phyloP scores from a whole-genome alignment of 1,139 yeast species.

The Pichia norvegensis region DNA sequence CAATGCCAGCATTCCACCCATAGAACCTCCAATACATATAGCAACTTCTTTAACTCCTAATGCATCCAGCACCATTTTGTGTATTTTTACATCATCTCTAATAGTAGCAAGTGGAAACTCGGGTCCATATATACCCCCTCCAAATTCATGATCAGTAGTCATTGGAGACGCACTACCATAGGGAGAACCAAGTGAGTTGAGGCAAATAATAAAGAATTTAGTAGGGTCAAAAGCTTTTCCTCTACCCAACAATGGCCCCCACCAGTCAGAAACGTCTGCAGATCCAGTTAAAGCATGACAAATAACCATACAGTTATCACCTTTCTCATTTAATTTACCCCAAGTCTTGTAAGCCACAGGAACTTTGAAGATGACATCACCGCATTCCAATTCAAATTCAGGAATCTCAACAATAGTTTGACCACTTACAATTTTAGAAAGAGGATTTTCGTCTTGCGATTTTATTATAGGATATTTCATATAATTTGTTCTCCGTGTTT shows the following conservation, averaged over 20 bases:
- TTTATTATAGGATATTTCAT: constrained; percentile 21
- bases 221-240: constrained; percentile 87
- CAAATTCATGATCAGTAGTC: constrained; percentile 64
- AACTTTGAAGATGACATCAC: constrained; percentile 60
- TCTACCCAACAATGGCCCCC: constrained; percentile 93
- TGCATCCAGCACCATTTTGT: constrained; percentile 57
- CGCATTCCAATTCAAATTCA: constrained; percentile 68
- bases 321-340: constrained; percentile 67
- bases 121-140: constrained; percentile 75
- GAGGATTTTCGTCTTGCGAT: constrained; percentile 59
- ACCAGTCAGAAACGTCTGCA: constrained; percentile 93
- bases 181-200: constrained; percentile 90
- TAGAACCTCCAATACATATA: constrained; percentile 88
- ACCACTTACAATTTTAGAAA: constrained; percentile 61
- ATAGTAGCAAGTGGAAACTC: constrained; percentile 90
- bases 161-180: constrained; percentile 94
- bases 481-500: not conserved
- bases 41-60: constrained; percentile 73
- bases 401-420: constrained; percentile 84
- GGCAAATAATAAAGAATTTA: constrained; percentile 74
- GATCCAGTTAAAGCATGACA: constrained; percentile 97
- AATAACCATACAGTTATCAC: constrained; percentile 72
- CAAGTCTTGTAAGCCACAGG: constrained; percentile 96
- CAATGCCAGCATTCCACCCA: constrained; percentile 98
- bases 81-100: constrained; percentile 84